These are phyloP conservation scores for Phytophthora constricta DNA, from an alignment of 352 stramenopile genomes.

Conservation along the genomic window DNA sequence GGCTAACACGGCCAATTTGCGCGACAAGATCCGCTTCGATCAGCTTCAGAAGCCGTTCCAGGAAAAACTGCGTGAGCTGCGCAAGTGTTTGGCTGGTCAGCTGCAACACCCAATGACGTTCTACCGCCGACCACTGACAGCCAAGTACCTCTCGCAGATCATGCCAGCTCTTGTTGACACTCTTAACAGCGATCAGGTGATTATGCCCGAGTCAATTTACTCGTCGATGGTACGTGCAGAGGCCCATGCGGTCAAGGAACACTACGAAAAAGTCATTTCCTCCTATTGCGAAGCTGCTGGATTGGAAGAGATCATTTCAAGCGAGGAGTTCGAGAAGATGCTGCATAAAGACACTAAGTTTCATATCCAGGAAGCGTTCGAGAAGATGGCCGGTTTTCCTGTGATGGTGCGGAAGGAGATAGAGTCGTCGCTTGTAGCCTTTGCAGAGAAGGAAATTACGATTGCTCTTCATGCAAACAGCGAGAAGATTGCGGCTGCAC, in stretches of 20 bases:
- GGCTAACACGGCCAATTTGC: slow-evolving; percentile 76
- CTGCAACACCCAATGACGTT: slow-evolving; percentile 81
- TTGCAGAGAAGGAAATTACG: slow-evolving; percentile 72
- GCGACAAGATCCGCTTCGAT: slow-evolving; percentile 87
- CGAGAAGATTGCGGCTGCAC: slow-evolving; percentile 56
- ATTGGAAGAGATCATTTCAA: slow-evolving; percentile 65
- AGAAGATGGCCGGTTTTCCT: slow-evolving; percentile 59
- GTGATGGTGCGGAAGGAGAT: slow-evolving; percentile 71
- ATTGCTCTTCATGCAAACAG: slow-evolving; percentile 75
- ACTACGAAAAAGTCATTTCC: slow-evolving; percentile 67
- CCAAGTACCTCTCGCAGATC: slow-evolving; percentile 73
- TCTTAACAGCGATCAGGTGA: slow-evolving; percentile 87
- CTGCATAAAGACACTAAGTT: slow-evolving; percentile 60
- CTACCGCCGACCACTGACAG: slow-evolving; percentile 75
- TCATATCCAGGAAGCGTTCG: slow-evolving; percentile 61
- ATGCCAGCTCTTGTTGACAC: slow-evolving; percentile 81
- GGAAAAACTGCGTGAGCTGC: slow-evolving; percentile 74
- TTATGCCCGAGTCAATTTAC: slow-evolving; percentile 91
- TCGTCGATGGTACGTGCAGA: slow-evolving; percentile 86
- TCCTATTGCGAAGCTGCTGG: slow-evolving; percentile 70
- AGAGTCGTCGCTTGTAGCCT: slow-evolving; percentile 48
- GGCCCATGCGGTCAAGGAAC: slow-evolving; percentile 64
- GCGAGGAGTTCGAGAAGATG: slow-evolving; percentile 60
- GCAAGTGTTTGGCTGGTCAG: slow-evolving; percentile 72
- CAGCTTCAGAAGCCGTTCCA: slow-evolving; percentile 83